A percentile compares a stretch with the other conserved stretches of the same genome.
Conservation (phyloP, 306 rosid species). For the Astragalus glycyphyllos region DNA sequence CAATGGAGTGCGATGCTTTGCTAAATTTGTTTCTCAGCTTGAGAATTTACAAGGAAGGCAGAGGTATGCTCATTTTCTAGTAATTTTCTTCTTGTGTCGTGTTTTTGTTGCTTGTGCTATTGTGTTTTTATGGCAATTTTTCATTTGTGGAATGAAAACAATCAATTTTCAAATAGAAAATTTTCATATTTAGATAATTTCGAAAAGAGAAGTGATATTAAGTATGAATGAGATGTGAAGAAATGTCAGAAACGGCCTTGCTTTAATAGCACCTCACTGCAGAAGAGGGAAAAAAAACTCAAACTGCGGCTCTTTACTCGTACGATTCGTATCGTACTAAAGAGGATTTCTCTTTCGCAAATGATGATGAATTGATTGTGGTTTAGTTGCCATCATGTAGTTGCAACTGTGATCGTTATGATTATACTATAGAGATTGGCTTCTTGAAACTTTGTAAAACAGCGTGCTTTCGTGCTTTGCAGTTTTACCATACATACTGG, state of each 20-base stretch:
- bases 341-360: no score
- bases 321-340: no score
- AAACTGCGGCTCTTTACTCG: no score
- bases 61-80: constrained; percentile 51
- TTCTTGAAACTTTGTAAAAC: constrained; percentile 26
- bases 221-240: no score
- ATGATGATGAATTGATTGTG: constrained; percentile 13
- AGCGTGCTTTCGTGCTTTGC: constrained; percentile 20
- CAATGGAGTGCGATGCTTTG: constrained; percentile 89
- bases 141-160: background rate
- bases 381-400: background rate
- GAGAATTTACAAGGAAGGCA: constrained; percentile 81
- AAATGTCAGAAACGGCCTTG: no score
- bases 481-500: constrained; percentile 91
- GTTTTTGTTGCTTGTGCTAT: background rate
- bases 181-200: background rate
- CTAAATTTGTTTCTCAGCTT: constrained; percentile 77
- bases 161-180: background rate
- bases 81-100: background rate
- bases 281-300: no score
- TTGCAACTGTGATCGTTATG: constrained; percentile 11
- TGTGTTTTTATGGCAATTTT: background rate
- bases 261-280: no score
- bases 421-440: background rate
- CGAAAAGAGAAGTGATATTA: no score